Evolutionary conservation across 768 basidiomycete genomes (phyloP), one percentile per base, ranked within the genome.

Genomic region (Russula virescens): DNA sequence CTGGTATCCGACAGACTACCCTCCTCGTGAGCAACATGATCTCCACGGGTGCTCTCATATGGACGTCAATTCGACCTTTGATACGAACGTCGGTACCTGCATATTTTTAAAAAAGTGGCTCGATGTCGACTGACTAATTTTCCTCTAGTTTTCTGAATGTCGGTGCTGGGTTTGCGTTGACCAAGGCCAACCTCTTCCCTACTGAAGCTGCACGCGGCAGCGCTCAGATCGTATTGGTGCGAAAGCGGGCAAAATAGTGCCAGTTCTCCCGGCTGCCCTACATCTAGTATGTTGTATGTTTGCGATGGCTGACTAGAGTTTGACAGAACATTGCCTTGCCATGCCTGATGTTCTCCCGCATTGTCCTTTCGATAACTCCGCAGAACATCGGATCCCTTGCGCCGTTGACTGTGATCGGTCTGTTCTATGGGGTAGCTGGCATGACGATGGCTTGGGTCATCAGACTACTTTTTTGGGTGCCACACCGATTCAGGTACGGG

Each of bases 401-500:
- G 5, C 88, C 88, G 1, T 76, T 90, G 14, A 68, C 85, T 28
- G 75, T 88, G 14, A 73, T 88, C n/a, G 83, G 81, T 0, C 28
- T 86, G 0, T 55, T 86, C 5, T 90, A 91, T 65, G 80, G 85
- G 62, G 68, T 68, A 2, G 71, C 87, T 5, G 86, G 89, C 8
- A 69, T 83, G 10, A 40, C 71, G 8, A 76, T 85, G 25, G 82
- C 83, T 0, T 84, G 78, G 76, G 51, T 80, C n/a, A 73, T 83
- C 57, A 81, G 81, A 53, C 80, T 81, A 64, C 67, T 87, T 54
- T 89, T 87, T 68, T 90, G 88, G 83, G 87, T 91, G 2, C 89
- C 89, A 1, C 85, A 88, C 68, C 79, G 86, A 28, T 90, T 91
- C 69, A 77, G 88, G 51, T 82, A 84, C 68, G 90, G 88, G 0